Evolutionary conservation across 148 eudicot species (phyloP), one percentile per base, ranked within the genome.

Genomic region (Chenopodium album): DNA sequence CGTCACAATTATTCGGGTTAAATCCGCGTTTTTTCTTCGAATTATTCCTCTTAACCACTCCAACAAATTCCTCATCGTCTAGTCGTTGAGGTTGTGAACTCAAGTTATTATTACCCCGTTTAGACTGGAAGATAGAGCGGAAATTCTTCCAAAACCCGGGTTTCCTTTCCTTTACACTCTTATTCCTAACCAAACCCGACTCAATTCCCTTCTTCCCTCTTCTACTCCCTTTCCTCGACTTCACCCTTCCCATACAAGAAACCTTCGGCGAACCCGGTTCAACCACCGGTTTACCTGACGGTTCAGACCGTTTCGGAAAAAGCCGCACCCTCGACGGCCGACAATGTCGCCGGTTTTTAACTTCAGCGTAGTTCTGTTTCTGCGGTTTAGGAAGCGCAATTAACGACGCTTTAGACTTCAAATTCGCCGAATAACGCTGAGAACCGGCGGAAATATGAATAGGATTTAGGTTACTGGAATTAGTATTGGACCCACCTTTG

Each of bases 211-310:
- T 86, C 67, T 83, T 54, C 44, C 79, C 79, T 80, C 88, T 80
- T 46, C 92, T 87, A 60, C 88, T 77, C 41, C 92, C 87, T 54
- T 76, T 84, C 83, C 87, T 90, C 37, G 98, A 94, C 65, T 90
- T 85, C 11, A 94, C 98, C 59, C 97, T 81, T 1, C 97, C 98
- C 79, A 94, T 94, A 71, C 98, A 94, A 2, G 98, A 92, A 14
- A 94, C 98, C 87, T 94, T 94, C 10, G 97, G 98, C 2, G 98
- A 94, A 5, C 91, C 87, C 62, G 97, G 98, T 76, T 94, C 97
- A 16, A 84, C 62, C 46, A 86, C 83, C 60, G 90, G 13, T 76
- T 89, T 90, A 16, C 84, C 82, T 0, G 85, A 76, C 16, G 80
- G 7, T 1, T 64, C 85, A 31, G 93, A 79, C 56, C 91, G 87